Conservation (phyloP, 495 filamentous ascomycete genomes). For the Sphaerosporella brunnea region DNA sequence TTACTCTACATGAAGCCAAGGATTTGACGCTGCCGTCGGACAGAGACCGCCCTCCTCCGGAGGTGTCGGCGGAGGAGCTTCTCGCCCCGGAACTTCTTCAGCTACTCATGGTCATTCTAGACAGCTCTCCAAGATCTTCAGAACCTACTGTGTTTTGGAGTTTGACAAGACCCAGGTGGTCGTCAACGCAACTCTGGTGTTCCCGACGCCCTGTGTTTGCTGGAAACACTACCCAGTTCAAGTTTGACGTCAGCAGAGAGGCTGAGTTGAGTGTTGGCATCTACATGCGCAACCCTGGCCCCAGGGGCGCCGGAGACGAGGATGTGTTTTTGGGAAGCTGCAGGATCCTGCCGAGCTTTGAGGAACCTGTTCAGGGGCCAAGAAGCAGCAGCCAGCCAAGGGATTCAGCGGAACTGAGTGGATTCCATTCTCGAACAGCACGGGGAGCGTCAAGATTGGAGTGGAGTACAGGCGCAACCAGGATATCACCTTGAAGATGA, state of each 20-base stretch:
- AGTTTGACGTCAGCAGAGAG: conserved; percentile 92
- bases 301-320: conserved; percentile 55
- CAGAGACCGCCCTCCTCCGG: conserved; percentile 23
- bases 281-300: conserved; percentile 86
- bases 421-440: conserved; percentile 69
- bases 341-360: conserved; percentile 76
- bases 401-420: conserved; percentile 75
- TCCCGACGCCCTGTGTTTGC: conserved; percentile 93
- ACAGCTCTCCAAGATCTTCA: conserved; percentile 36
- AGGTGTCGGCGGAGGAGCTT: conserved; percentile 7
- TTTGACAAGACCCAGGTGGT: conserved; percentile 99
- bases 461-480: conserved; percentile 50
- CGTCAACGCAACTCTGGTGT: conserved; percentile 86
- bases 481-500: conserved; percentile 51
- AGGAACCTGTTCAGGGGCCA: conserved; percentile 62
- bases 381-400: conserved; percentile 54
- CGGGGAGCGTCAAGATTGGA: conserved; percentile 72
- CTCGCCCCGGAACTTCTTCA: conserved; percentile 19
- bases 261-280: conserved; percentile 78
- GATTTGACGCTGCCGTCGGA: conserved; percentile 70
- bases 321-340: conserved; percentile 89
- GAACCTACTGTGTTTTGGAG: conserved; percentile 73
- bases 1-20: conserved; percentile 87
- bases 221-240: conserved; percentile 91
- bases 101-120: conserved; percentile 25